phyloP scores from a whole-genome alignment of 495 filamentous ascomycete genomes.

The Chaetomium tenue region DNA sequence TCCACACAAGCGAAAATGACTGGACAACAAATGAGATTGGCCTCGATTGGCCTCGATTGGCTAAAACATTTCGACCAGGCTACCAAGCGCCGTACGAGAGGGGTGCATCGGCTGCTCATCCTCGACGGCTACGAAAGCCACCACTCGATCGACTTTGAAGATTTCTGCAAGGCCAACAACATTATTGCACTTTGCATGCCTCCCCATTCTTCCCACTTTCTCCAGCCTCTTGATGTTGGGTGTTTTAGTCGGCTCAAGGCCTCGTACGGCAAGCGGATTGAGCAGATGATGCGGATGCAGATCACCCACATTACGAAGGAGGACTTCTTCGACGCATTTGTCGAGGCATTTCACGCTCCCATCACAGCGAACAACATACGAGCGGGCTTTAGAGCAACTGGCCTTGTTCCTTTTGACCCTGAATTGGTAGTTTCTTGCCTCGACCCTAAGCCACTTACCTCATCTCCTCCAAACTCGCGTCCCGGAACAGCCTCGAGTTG shows the following conservation, averaged over 20 bases:
- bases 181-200: constrained; percentile 32
- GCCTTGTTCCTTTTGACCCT: constrained; percentile 7
- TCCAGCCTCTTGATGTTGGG: constrained; percentile 14
- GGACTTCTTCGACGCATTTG: neutral
- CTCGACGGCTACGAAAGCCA: constrained; percentile 29
- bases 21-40: no score
- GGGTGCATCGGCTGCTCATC: constrained; percentile 6
- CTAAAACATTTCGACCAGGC: no score
- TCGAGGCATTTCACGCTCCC: constrained; percentile 9
- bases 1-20: neutral
- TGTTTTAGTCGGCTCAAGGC: constrained; percentile 4
- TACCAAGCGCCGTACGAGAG: no score
- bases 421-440: neutral
- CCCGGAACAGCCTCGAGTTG: neutral
- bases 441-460: neutral
- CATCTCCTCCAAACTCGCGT: neutral
- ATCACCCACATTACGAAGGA: constrained; percentile 8
- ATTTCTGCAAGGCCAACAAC: constrained; percentile 29
- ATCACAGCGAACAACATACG: constrained; percentile 10
- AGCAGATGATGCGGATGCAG: neutral
- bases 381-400: neutral
- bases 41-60: no score
- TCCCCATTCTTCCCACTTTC: neutral
- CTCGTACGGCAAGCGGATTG: constrained; percentile 3
- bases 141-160: constrained; percentile 29